These are phyloP conservation scores for Aegilops sharonensis DNA, from an alignment of 176 grass and related monocot species.

Conservation along the genomic window DNA sequence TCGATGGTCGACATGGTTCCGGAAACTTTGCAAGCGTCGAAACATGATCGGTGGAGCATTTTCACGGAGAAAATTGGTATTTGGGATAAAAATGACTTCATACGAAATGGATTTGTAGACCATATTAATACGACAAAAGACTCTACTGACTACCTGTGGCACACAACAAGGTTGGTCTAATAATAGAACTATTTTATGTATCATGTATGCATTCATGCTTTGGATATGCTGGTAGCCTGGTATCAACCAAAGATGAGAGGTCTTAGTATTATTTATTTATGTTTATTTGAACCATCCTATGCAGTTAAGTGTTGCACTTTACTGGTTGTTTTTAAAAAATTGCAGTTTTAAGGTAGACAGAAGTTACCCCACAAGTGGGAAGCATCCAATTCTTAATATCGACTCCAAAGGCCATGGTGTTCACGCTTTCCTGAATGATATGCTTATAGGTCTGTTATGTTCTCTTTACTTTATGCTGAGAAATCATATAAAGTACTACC, in stretches of 20 bases:
- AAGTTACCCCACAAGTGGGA: slow-evolving; percentile 47
- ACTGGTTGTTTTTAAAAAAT: neutral
- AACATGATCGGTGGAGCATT: slow-evolving; percentile 53
- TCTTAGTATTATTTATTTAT: slow-evolving; percentile 21
- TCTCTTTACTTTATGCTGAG: slow-evolving; percentile 13
- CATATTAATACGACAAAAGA: slow-evolving; percentile 99
- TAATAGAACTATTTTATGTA: neutral
- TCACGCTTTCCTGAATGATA: slow-evolving; percentile 77
- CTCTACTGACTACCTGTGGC: slow-evolving; percentile 97
- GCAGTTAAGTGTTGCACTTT: slow-evolving; percentile 5
- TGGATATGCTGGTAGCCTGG: neutral
- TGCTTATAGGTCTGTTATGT: slow-evolving; percentile 62
- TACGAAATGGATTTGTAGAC: slow-evolving; percentile 68
- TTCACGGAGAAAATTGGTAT: slow-evolving; percentile 70
- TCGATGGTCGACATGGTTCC: slow-evolving; percentile 63
- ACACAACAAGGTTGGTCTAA: slow-evolving; percentile 72
- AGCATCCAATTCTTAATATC: slow-evolving; percentile 53
- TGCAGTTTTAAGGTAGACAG: slow-evolving; percentile 64
- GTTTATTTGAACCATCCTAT: slow-evolving; percentile 14
- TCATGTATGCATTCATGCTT: slow-evolving; percentile 1
- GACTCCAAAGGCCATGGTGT: slow-evolving; percentile 87
- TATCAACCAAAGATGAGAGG: neutral
- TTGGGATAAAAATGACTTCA: slow-evolving; percentile 75
- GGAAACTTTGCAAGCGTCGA: slow-evolving; percentile 52
- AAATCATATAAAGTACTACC: neutral